Evolutionary conservation across 2,329 filamentous ascomycete genomes (phyloP), one percentile per base, ranked within the genome.

Genomic region (Coleophoma crateriformis): DNA sequence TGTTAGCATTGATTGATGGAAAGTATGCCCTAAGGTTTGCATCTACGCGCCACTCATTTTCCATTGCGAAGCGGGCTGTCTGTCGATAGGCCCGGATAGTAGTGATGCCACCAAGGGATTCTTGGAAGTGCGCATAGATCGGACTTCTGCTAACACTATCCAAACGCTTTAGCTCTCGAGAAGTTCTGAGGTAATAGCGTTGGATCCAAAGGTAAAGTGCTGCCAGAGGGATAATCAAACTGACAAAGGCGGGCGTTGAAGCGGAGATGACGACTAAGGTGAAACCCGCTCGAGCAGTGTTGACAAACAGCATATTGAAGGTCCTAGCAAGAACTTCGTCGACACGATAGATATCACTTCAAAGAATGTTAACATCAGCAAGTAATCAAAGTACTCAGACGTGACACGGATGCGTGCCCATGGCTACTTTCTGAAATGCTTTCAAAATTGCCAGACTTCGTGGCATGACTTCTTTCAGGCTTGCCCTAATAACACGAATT

Each of bases 41-140:
- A 71, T 99, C 94, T 54, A 97, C 88, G 40, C 94, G 87, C 90
- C 91, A 96, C 75, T 99, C 91, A 61, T 97, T 99, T 68, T 99
- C 95, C 51, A 88, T 75, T 54, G 88, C 81, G 68, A 99, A 99
- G 50, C 94, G 81, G 56, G 83, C 76, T 68, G 95, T 84, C 67
- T 99, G 92, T 54, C 86, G 81, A 73, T 95, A 99, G 34, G 94
- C 95, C 57, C 95, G 87, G 63, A 99, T 97, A 11, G 94, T 99
- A 52, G 88, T 89, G 64, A 96, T 87, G 40, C 94, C 94, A 54
- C 90, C 92, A 10, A 99, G 80, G 2, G 90, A 95, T 71, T 99
- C 95, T 66, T 99, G 94, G 73, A 99, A 99, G 68, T 99, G 95
- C 7, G 94, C 94, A 67, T 91, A 99, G 61, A 99, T 95, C 22